phyloP scores from a whole-genome alignment of 441 rosid genomes.

The Euphorbia schlechtendalii region DNA sequence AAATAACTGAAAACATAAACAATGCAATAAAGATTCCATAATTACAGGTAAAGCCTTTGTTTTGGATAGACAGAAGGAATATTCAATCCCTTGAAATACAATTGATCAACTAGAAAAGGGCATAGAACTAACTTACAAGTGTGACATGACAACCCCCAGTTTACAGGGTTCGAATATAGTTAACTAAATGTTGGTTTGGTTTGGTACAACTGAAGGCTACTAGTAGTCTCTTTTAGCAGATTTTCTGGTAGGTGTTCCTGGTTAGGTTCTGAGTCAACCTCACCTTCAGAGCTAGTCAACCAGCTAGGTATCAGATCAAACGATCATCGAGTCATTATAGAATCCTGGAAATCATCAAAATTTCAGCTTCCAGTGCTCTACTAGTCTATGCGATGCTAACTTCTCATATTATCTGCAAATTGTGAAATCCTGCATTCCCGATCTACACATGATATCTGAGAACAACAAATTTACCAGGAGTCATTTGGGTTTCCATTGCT shows the following conservation, averaged over 20 bases:
- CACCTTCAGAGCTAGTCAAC: neutral
- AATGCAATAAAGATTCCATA: neutral
- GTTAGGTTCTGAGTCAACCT: neutral
- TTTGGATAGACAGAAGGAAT: conserved; percentile 3
- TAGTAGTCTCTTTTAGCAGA: neutral
- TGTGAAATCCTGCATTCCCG: neutral
- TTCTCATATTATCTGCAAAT: neutral
- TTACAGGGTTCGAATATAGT: neutral
- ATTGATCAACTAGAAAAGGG: neutral
- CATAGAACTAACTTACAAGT: neutral
- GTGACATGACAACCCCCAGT: neutral
- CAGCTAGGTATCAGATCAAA: too few relatives aligned
- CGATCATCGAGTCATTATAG: neutral
- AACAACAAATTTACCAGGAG: neutral
- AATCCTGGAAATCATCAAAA: neutral
- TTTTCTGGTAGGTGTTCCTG: neutral
- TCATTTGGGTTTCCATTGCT: neutral
- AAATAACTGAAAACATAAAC: too few relatives aligned
- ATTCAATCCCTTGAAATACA: neutral
- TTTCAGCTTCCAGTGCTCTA: neutral
- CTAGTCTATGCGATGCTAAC: neutral
- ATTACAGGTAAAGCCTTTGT: neutral
- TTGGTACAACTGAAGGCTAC: neutral
- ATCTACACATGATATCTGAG: neutral
- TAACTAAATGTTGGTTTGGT: neutral